Conservation (phyloP, 1,284 basidiomycete genomes). For the Cryptococcus sp. region DNA sequence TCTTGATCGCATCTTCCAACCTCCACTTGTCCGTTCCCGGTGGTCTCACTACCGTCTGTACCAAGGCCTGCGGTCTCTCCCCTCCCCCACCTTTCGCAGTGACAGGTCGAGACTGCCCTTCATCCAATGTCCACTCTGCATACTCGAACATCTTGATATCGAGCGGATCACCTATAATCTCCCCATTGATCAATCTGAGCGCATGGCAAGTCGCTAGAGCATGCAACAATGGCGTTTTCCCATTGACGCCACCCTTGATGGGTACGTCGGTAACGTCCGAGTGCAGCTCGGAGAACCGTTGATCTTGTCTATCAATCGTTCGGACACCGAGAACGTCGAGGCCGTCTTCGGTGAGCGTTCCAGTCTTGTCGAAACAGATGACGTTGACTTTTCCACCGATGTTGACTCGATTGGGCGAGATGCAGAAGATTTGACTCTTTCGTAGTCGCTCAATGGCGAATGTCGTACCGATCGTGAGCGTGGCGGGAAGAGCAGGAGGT, state of each 20-base stretch:
- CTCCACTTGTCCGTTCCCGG: slow-evolving; percentile 84
- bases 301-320: slow-evolving; percentile 62
- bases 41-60: slow-evolving; percentile 94
- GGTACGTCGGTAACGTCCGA: slow-evolving; percentile 84
- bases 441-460: slow-evolving; percentile 89
- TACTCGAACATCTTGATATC: slow-evolving; percentile 98
- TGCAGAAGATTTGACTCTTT: slow-evolving; percentile 88
- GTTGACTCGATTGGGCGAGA: slow-evolving; percentile 93
- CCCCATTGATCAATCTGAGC: slow-evolving; percentile 83
- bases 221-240: slow-evolving; percentile 78
- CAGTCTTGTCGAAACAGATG: slow-evolving; percentile 99
- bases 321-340: slow-evolving; percentile 93
- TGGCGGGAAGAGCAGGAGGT: slow-evolving; percentile 94
- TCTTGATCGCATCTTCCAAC: slow-evolving; percentile 85
- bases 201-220: slow-evolving; percentile 96
- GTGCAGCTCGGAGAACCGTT: slow-evolving; percentile 85
- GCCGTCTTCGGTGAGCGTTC: slow-evolving; percentile 96
- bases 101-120: slow-evolving; percentile 59
- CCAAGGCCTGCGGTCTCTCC: slow-evolving; percentile 76
- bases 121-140: slow-evolving; percentile 93
- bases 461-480: slow-evolving; percentile 93
- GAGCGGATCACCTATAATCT: slow-evolving; percentile 88
- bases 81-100: slow-evolving; percentile 52
- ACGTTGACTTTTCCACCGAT: slow-evolving; percentile 96
- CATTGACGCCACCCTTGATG: slow-evolving; percentile 53